Conservation (phyloP, 2,329 filamentous ascomycete genomes). For the Fusarium zealandicum region DNA sequence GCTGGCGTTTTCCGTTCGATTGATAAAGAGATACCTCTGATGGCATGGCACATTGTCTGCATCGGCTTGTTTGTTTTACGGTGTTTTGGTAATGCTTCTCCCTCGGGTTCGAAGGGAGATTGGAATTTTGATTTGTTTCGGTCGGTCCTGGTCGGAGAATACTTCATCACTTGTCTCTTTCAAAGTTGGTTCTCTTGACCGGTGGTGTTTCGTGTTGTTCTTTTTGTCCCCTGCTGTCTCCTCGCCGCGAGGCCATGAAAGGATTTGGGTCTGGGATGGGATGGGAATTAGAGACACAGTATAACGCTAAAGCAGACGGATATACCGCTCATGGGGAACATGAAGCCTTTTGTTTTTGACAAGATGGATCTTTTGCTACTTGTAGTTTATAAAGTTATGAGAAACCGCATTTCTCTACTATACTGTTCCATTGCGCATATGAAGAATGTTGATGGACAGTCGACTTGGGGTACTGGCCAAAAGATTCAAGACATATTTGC, state of each 20-base stretch:
- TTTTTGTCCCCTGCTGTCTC: constrained; percentile 20
- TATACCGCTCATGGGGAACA: constrained; percentile 25
- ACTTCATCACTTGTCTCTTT: constrained; percentile 5
- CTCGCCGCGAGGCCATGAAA: constrained; percentile 20
- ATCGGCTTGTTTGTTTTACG: constrained; percentile 29
- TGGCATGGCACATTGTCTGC: constrained; percentile 32
- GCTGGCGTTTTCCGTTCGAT: constrained; percentile 42
- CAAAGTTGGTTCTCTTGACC: constrained; percentile 3
- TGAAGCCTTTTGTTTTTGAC: constrained; percentile 17
- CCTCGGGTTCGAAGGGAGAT: constrained; percentile 14
- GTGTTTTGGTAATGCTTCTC: constrained; percentile 20
- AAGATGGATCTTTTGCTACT: constrained; percentile 19
- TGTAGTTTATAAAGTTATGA: constrained; percentile 25
- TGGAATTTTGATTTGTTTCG: constrained; percentile 19
- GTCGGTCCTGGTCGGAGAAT: constrained; percentile 31
- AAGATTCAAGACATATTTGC: not conserved
- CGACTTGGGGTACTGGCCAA: not conserved
- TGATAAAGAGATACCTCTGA: constrained; percentile 42
- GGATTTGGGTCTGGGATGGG: constrained; percentile 22
- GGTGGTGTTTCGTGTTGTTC: constrained; percentile 22
- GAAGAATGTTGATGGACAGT: not conserved
- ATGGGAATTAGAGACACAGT: constrained; percentile 33
- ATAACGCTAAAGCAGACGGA: constrained; percentile 36
- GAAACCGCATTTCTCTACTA: constrained; percentile 12
- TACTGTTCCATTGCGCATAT: not conserved